Evolutionary conservation across 2,329 filamentous ascomycete species (phyloP).

Genomic region (Sclerotinia glacialis): DNA sequence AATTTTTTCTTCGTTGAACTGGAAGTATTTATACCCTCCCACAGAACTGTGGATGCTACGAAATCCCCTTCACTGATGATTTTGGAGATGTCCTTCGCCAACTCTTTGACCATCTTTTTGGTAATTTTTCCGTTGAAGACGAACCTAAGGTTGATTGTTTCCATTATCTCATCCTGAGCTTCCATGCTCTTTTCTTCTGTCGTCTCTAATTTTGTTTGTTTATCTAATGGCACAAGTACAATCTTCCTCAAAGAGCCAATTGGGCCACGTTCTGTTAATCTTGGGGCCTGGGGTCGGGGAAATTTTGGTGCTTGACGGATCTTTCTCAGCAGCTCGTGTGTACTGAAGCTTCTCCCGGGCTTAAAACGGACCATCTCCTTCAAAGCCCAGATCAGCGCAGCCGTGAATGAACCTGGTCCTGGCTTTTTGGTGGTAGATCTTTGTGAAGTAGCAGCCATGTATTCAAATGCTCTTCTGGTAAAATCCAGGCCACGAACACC

Average conservation of each 20-base stretch:
- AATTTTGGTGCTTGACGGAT: conserved; percentile 25
- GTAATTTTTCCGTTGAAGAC: neutral
- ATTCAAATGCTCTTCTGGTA: conserved; percentile 26
- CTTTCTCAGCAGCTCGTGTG: neutral
- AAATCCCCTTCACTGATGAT: neutral
- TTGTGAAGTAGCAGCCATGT: conserved; percentile 24
- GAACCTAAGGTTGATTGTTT: neutral
- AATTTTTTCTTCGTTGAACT: neutral
- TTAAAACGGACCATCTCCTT: neutral
- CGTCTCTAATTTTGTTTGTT: neutral
- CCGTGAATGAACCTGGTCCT: neutral
- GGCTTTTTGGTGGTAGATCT: conserved; percentile 26
- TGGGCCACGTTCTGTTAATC: neutral
- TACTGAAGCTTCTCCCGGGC: conserved; percentile 3
- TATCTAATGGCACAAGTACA: conserved; percentile 5
- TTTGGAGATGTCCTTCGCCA: neutral
- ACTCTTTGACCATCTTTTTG: neutral
- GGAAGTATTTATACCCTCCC: conserved; percentile 5
- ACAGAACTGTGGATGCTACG: neutral
- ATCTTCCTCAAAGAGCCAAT: neutral
- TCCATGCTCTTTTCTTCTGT: neutral
- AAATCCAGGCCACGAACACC: conserved; percentile 4
- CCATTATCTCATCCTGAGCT: neutral
- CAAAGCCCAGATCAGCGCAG: conserved; percentile 14
- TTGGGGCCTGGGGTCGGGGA: conserved; percentile 20